Conservation (phyloP, 202 grass and related monocot genomes). For the Musa balbisiana region DNA sequence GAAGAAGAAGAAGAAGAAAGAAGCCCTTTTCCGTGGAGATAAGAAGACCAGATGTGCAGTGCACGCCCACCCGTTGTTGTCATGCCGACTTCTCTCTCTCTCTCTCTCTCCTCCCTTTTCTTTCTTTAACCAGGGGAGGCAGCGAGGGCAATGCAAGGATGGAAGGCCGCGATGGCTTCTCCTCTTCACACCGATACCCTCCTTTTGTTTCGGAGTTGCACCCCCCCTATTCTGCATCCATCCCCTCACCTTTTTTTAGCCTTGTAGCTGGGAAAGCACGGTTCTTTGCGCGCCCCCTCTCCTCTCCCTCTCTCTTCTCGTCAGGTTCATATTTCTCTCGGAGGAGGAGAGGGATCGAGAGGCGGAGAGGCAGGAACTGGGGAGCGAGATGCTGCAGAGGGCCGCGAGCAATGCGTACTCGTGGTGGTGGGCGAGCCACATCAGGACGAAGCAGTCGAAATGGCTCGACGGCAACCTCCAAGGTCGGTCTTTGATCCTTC, state of each 20-base stretch:
- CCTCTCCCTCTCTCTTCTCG: neutral
- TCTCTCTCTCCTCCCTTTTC: neutral
- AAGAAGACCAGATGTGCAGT: too few relatives aligned
- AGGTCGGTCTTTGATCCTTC: neutral
- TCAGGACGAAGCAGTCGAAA: neutral
- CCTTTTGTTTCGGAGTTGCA: neutral
- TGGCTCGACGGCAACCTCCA: constrained; percentile 7
- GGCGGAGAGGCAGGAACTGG: neutral
- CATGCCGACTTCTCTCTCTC: neutral
- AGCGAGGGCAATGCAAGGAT: neutral
- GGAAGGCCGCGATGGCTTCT: neutral
- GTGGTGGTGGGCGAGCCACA: constrained; percentile 4
- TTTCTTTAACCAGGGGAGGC: neutral
- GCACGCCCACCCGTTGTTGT: neutral
- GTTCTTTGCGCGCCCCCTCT: neutral
- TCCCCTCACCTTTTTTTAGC: neutral
- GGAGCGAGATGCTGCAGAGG: neutral
- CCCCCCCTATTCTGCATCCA: neutral
- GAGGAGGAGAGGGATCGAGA: neutral
- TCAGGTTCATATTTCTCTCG: neutral
- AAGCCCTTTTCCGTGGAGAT: too few relatives aligned
- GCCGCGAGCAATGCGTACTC: constrained; percentile 1
- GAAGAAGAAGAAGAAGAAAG: too few relatives aligned
- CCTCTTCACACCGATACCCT: neutral
- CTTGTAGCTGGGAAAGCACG: neutral